Evolutionary conservation across 2,329 filamentous ascomycete species (phyloP).

Genomic region (Talaromyces amestolkiae): DNA sequence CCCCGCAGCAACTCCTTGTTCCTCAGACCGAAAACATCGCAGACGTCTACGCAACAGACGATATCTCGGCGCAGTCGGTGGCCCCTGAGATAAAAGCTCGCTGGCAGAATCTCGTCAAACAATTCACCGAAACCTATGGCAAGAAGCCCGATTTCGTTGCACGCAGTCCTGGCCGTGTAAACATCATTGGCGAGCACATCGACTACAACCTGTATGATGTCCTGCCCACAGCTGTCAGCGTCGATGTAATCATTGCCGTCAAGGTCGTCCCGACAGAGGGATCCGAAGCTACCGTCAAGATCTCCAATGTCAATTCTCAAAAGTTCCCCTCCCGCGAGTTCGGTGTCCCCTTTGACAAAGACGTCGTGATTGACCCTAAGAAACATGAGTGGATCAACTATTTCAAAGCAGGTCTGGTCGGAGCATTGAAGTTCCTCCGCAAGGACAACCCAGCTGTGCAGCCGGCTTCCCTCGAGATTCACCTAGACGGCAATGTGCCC

Average conservation of each 20-base stretch:
- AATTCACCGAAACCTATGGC: constrained; percentile 70
- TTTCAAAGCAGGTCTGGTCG: constrained; percentile 87
- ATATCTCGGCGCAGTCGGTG: constrained; percentile 70
- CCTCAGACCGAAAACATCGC: constrained; percentile 71
- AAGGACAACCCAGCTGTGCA: constrained; percentile 63
- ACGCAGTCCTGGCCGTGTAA: constrained; percentile 88
- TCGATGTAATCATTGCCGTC: constrained; percentile 86
- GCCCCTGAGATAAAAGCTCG: constrained; percentile 65
- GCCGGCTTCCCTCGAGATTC: constrained; percentile 76
- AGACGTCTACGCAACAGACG: constrained; percentile 79
- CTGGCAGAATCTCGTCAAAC: constrained; percentile 70
- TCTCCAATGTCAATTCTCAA: constrained; percentile 72
- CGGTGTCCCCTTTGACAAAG: constrained; percentile 59
- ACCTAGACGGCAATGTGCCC: constrained; percentile 89
- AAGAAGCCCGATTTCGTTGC: constrained; percentile 74
- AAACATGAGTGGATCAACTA: constrained; percentile 97
- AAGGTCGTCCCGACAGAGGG: constrained; percentile 45
- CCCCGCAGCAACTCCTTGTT: constrained; percentile 52
- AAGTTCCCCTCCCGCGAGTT: constrained; percentile 78
- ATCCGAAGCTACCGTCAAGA: constrained; percentile 63
- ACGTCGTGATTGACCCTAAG: constrained; percentile 77
- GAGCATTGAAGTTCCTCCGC: constrained; percentile 73
- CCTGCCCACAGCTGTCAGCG: constrained; percentile 89
- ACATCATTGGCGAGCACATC: constrained; percentile 98
- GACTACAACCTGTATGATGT: constrained; percentile 98